Evolutionary conservation across 345 rosid genomes (phyloP), one percentile per base, ranked within the genome.

Genomic region (Pistacia vera): DNA sequence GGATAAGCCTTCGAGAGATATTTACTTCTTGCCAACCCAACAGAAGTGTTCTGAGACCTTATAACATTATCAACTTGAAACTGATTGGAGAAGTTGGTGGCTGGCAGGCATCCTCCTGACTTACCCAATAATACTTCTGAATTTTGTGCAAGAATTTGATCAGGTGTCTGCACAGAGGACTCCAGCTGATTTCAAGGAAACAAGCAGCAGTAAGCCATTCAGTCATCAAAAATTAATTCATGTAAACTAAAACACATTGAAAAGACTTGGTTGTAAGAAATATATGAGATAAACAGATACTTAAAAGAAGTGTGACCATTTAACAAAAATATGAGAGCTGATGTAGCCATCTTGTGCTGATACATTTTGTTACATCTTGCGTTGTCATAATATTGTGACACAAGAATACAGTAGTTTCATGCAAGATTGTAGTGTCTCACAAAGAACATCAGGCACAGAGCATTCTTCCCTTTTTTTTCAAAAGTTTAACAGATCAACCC

Each of bases 1-100:
- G 87, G 67, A 82, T 79, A 75, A 55, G 86, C 78, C 63, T 76
- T 70, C 16, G 84, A 20, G 63, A 70, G 76, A 79, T 82, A 84
- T 68, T 84, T 82, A 73, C 74, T 85, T 75, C 76, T 66, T 20
- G 66, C 74, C 79, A 80, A 72, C 52, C 83, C 87, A 63, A 63
- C 41, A 16, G 90, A 38, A 71, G 79, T 62, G 66, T 76, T 66
- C 66, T 81, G 87, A 71, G 81, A 71, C 73, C 72, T 79, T 56
- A 62, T 25, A 78, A 56, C 52, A 35, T 71, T 79, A 63, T 78
- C 84, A 52, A 80, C 78, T 51, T 83, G 81, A 75, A 67, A 61
- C 74, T 79, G 84, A 79, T 68, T 82, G 66, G 89, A 81, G 48
- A 72, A 75, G 83, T 75, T 79, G n/a, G 51, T 35, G 30, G 70